Evolutionary conservation across 495 filamentous ascomycete species (phyloP), one percentile per base, ranked within the genome.

Genomic region (Trichoderma gamsii): DNA sequence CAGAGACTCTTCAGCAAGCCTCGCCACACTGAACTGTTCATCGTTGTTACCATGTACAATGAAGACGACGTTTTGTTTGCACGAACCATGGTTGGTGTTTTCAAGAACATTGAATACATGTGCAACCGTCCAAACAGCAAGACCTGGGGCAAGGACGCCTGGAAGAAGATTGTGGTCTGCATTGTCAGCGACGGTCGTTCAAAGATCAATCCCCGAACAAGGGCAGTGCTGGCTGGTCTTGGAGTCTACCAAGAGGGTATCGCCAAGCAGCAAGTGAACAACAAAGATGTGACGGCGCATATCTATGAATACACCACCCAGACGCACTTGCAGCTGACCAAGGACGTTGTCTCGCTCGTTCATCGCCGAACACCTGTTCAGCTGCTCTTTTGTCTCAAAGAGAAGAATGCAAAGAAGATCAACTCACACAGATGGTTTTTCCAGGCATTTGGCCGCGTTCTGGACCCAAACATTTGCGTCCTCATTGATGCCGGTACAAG

Each of bases 401-500:
- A 99, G 77, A 96, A 97, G 84, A 99, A 99, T 75, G 93, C 97
- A 82, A 99, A 99, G 83, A 99, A 99, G 82, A 98, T 99, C 84
- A 99, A 99, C 75, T 97, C 94, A 2, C 96, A 99, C 75, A 82
- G 96, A 72, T 99, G 96, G 96, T 97, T 98, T 81, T 98, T 99
- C 86, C 90, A 97, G 74, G 96, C 94, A 0, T 99, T 99, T 77
- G 96, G 96, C 65, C 85, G 86, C 51, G 90, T 98, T 12, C 79
- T 99, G 23, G 88, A 99, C 61, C 96, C 96, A 13, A 98, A 97
- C 71, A 94, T 98, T 68, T 98, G 96, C 74, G 92, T 97, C 41
- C 84, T 99, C 67, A 88, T 99, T 71, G 96, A 99, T 78, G 95
- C 94, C 4, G 96, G 96, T 80, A 99, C 96, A 0, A 91, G 89